Percentiles rank a stretch among this genome's conserved stretches.
phyloP scores from a whole-genome alignment of 352 stramenopile species.

The Aphanomyces astaci region DNA sequence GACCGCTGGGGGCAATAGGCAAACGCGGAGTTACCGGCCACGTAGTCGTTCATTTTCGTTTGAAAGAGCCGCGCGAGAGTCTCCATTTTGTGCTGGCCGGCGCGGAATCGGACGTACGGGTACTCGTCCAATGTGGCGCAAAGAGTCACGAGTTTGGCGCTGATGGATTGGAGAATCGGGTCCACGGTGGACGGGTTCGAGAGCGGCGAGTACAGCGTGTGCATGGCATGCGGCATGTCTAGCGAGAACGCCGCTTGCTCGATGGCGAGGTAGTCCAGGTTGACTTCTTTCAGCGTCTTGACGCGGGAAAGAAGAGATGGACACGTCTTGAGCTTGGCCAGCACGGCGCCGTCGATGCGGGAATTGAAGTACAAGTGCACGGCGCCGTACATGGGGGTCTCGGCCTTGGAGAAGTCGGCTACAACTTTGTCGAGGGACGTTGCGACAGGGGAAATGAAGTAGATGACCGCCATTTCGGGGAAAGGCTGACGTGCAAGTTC shows the following conservation, averaged over 20 bases:
- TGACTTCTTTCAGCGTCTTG: slow-evolving; percentile 90
- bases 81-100: slow-evolving; percentile 71
- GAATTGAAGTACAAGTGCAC: slow-evolving; percentile 93
- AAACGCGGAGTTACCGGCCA: slow-evolving; percentile 85
- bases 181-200: slow-evolving; percentile 36
- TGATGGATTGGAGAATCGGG: slow-evolving; percentile 53
- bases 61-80: slow-evolving; percentile 89
- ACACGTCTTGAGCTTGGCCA: slow-evolving; percentile 83
- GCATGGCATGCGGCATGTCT: slow-evolving; percentile 80
- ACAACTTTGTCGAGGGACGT: slow-evolving; percentile 79
- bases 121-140: slow-evolving; percentile 97
- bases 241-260: slow-evolving; percentile 92
- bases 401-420: slow-evolving; percentile 64
- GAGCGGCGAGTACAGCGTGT: slow-evolving; percentile 67
- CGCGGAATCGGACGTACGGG: slow-evolving; percentile 91
- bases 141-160: slow-evolving; percentile 91
- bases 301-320: slow-evolving; percentile 73
- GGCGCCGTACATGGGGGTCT: slow-evolving; percentile 89
- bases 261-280: slow-evolving; percentile 93
- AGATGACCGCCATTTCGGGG: slow-evolving; percentile 94
- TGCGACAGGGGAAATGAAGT: slow-evolving; percentile 86
- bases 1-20: slow-evolving; percentile 84
- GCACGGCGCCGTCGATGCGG: slow-evolving; percentile 59
- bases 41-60: slow-evolving; percentile 93
- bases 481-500: slow-evolving; percentile 94